Evolutionary conservation across 306 rosid genomes (phyloP).

Genomic region (Citrullus colocynthis): DNA sequence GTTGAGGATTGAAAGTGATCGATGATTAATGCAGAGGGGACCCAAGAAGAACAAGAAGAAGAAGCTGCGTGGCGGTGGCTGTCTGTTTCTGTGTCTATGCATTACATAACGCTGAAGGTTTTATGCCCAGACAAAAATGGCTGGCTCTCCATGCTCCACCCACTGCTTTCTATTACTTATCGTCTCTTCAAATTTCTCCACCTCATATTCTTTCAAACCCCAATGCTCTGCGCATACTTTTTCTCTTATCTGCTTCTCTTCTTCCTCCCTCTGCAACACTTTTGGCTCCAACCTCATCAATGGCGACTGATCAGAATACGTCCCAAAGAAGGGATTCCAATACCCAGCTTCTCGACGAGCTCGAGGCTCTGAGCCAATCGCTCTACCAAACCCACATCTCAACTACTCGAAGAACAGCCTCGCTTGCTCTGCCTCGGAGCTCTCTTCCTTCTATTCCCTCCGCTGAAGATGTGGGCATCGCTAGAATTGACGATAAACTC

Average conservation of each 20-base stretch:
- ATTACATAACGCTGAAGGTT: constrained; percentile 10
- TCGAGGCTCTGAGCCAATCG: constrained; percentile 72
- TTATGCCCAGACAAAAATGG: constrained; percentile 17
- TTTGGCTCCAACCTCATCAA: constrained; percentile 5
- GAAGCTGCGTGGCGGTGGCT: neutral
- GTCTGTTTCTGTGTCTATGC: neutral
- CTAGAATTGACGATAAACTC: constrained; percentile 16
- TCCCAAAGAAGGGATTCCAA: constrained; percentile 37
- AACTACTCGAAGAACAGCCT: constrained; percentile 62
- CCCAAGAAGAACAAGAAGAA: neutral
- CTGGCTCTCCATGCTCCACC: constrained; percentile 43
- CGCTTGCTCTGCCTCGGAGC: constrained; percentile 73
- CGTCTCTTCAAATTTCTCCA: constrained; percentile 19
- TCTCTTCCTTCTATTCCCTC: constrained; percentile 38
- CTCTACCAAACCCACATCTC: constrained; percentile 59
- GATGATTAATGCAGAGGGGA: neutral
- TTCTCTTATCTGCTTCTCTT: neutral
- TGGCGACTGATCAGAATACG: constrained; percentile 34
- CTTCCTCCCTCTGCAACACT: neutral
- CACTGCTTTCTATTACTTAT: constrained; percentile 7
- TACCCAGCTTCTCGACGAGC: constrained; percentile 63
- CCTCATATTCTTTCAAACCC: constrained; percentile 17
- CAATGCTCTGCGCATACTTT: neutral
- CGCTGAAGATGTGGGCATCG: constrained; percentile 22
- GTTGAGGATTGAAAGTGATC: neutral